Base-by-base conservation (phyloP, 2,329 filamentous ascomycete genomes). In the Aspergillus sp. region DNA sequence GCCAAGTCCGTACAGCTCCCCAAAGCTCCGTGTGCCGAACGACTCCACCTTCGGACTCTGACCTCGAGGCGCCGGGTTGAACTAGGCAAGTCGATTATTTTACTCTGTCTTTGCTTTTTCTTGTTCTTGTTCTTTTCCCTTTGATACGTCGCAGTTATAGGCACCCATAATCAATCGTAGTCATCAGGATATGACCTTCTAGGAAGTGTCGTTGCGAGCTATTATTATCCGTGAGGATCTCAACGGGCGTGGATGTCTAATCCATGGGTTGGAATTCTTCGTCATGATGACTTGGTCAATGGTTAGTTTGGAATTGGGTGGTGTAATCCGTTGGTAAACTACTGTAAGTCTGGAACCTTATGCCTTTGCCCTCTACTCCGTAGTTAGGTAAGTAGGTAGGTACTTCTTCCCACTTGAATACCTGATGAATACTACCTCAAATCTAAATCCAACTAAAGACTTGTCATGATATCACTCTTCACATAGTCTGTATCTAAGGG, bases 11-110 rank as follows among this genome's bases (percentile, higher is more conserved):
- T 29, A 9, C 26, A 29, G 54, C 57, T 61, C 54, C 24, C 59
- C 54, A 58, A 60, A 63, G 64, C 64, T 62, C 64, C 60, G 58
- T 57, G 54, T 61, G 61, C 63, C 63, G 63, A 63, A 61, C 51
- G 58, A 56, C 22, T 60, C 59, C 52, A 51, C 31, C 20, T 54
- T 51, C 46, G 26, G 49, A 26, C 29, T 45, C 52, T 29, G 26
- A 9, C 26, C 7, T 9, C 26, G 7, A 2, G 2, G 20, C 20
- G 20, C 20, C 20, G 20, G 20, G 20, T 20, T 20, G 20, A 20
- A 26, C 26, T 26, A 29, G 26, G 26, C 26, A 29, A 29, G 26
- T 29, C 26, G 6, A 9, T 29, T 29, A 9, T 29, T 29, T 29
- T 29, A 5, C 9, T 9, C 1, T 29, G 3, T 29, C 4, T 36